Base-by-base conservation (phyloP, 2,329 filamentous ascomycete genomes). In the Colletotrichum brevisporum region DNA sequence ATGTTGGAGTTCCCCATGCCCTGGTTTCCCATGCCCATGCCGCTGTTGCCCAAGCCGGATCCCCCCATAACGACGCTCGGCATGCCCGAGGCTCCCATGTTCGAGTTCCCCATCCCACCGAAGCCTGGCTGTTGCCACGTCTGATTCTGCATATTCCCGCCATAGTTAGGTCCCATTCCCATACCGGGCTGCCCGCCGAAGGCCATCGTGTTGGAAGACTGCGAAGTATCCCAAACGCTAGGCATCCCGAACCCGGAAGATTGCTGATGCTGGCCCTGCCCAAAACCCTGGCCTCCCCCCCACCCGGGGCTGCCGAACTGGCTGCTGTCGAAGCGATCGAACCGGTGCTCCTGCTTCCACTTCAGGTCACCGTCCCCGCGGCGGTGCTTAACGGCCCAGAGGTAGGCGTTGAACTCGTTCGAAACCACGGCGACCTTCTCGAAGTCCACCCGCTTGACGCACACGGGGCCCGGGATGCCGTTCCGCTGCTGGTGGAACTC, bases 401-500 rank as follows among this genome's bases (percentile, higher is more conserved):
- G 53, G 39, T 73, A 74, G 12, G 67, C 62, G 16, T 73, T 70
- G 47, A 75, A 75, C 10, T 74, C 70, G 5, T 57, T 66, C 2
- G 72, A 74, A n/a, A 74, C 61, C 36, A 60, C 58, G 0, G 71
- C 69, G 1, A 72, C 71, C 12, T 70, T 67, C 13, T 63, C 67
- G 56, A 75, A 54, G 10, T 75, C 71, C 1, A 72, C 71, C 5
- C 62, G 21, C 36, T 62, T 71, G 21, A 75, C 63, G 2, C 67
- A 3, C 3, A 73, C 65, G 10, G 67, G 70, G 1, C 71, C 72
- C 1, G 71, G n/a, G 1, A 57, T 47, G 13, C 70, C 61, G 39
- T 66, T 31, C 12, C 71, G 68, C 8, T 58, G 65, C 5, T 73
- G 41, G 56, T 52, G 73, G 71, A 73, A 78, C 76, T 84, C 82